A percentile compares a stretch with the other conserved stretches of the same genome.
Evolutionary conservation across 495 filamentous ascomycete genomes (phyloP).

Genomic region (Talaromyces ruber): DNA sequence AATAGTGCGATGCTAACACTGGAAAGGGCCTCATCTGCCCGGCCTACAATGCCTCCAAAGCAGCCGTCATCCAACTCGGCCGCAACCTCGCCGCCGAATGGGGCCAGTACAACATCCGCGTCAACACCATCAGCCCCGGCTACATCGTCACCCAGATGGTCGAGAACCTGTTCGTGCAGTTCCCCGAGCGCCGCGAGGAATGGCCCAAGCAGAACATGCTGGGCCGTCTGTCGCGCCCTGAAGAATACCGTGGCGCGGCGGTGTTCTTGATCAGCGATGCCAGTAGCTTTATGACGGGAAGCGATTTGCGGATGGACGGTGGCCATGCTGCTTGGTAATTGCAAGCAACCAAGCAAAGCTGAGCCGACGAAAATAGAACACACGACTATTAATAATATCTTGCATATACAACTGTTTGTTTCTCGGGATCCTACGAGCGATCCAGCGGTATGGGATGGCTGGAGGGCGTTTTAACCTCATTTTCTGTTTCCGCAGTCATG

Average conservation of each 20-base stretch:
- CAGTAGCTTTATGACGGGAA: slow-evolving; percentile 79
- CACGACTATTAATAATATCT: not conserved
- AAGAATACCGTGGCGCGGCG: slow-evolving; percentile 72
- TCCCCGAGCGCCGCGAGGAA: slow-evolving; percentile 62
- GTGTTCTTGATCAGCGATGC: slow-evolving; percentile 85
- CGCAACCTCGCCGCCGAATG: slow-evolving; percentile 84
- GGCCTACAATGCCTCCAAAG: slow-evolving; percentile 88
- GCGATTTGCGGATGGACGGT: slow-evolving; percentile 73
- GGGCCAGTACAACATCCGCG: slow-evolving; percentile 80
- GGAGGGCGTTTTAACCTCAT: not conserved
- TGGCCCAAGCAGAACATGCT: slow-evolving; percentile 93
- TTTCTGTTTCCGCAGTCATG: not conserved
- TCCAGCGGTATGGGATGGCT: not conserved
- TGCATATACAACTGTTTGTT: not conserved
- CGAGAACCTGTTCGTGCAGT: slow-evolving; percentile 63
- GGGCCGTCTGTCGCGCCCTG: slow-evolving; percentile 63
- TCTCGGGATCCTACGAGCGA: not conserved
- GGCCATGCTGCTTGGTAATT: slow-evolving; percentile 72
- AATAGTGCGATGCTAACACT: not conserved
- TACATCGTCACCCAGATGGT: slow-evolving; percentile 96
- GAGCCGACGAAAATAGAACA: not conserved
- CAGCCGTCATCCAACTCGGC: slow-evolving; percentile 74
- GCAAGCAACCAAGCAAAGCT: not conserved
- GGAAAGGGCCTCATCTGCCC: slow-evolving; percentile 59
- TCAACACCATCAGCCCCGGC: slow-evolving; percentile 91